Conservation (phyloP, 306 rosid species). For the Vicia villosa region DNA sequence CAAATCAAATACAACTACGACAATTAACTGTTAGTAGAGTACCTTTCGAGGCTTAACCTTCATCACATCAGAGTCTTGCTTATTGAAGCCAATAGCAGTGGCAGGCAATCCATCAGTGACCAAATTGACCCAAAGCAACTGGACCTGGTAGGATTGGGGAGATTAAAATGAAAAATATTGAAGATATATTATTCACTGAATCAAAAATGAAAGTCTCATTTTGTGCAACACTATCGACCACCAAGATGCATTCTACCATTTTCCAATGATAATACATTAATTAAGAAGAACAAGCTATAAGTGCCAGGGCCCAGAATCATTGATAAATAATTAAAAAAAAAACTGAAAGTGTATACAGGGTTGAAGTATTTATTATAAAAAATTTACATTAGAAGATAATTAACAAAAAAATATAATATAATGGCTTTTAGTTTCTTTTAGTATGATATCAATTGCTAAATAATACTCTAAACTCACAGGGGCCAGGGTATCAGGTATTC, state of each 20-base stretch:
- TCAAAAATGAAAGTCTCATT: constrained; percentile 22
- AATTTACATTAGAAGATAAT: constrained; percentile 11
- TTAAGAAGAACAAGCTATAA: not conserved
- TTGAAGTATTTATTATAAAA: constrained; percentile 21
- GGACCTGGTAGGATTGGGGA: constrained; percentile 61
- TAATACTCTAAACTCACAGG: constrained; percentile 69
- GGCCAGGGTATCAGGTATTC: constrained; percentile 96
- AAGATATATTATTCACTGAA: constrained; percentile 30
- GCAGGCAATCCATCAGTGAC: constrained; percentile 99
- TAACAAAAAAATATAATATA: not conserved
- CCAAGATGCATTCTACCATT: constrained; percentile 15
- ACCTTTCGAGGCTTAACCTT: constrained; percentile 96
- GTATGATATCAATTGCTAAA: constrained; percentile 26
- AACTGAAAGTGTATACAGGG: constrained; percentile 6
- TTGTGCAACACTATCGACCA: constrained; percentile 12
- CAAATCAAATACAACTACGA: constrained; percentile 26
- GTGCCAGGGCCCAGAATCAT: constrained; percentile 21
- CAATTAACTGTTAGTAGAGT: constrained; percentile 30
- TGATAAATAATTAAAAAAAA: constrained; percentile 20
- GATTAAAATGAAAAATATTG: not conserved
- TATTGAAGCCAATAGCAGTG: constrained; percentile 96
- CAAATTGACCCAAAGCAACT: constrained; percentile 97
- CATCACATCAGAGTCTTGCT: constrained; percentile 98
- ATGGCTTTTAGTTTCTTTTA: constrained; percentile 27
- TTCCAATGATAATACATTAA: constrained; percentile 29